Evolutionary conservation across 1,139 yeast species (phyloP).

Genomic region (Hemisphaericaspora subhashii): DNA sequence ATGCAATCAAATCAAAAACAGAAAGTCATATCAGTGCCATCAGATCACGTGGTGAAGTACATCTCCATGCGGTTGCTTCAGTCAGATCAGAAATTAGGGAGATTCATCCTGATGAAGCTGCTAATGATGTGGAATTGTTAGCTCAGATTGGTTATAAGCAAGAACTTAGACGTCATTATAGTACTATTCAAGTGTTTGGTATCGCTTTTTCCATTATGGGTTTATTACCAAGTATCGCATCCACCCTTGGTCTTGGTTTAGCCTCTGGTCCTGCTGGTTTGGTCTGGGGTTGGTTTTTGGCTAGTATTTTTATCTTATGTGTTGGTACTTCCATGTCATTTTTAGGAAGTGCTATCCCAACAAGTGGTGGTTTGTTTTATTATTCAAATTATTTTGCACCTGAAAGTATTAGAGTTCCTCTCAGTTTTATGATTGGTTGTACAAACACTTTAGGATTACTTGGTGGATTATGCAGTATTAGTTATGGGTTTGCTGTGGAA

Average conservation of each 20-base stretch:
- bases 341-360: conserved; percentile 68
- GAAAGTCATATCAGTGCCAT: conserved; percentile 18
- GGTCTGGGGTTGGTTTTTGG: conserved; percentile 73
- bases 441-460: conserved; percentile 37
- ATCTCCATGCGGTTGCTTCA: conserved; percentile 22
- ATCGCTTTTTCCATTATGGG: conserved; percentile 58
- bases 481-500: conserved; percentile 40
- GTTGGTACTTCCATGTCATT: conserved; percentile 68
- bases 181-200: conserved; percentile 52
- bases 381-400: conserved; percentile 46
- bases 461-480: conserved; percentile 40
- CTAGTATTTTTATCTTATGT: conserved; percentile 55
- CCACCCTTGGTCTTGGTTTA: conserved; percentile 33
- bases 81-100: conserved; percentile 25
- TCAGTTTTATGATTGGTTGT: conserved; percentile 48
- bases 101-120: conserved; percentile 28
- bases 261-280: conserved; percentile 48
- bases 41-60: conserved; percentile 21
- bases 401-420: conserved; percentile 30
- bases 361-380: conserved; percentile 70
- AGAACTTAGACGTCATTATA: conserved; percentile 47
- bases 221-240: conserved; percentile 46
- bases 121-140: conserved; percentile 45
- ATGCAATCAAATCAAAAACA: conserved; percentile 19
- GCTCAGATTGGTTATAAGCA: conserved; percentile 57